Evolutionary conservation across 495 filamentous ascomycete genomes (phyloP).

Genomic region (Aspergillus sclerotiicarbonarius): DNA sequence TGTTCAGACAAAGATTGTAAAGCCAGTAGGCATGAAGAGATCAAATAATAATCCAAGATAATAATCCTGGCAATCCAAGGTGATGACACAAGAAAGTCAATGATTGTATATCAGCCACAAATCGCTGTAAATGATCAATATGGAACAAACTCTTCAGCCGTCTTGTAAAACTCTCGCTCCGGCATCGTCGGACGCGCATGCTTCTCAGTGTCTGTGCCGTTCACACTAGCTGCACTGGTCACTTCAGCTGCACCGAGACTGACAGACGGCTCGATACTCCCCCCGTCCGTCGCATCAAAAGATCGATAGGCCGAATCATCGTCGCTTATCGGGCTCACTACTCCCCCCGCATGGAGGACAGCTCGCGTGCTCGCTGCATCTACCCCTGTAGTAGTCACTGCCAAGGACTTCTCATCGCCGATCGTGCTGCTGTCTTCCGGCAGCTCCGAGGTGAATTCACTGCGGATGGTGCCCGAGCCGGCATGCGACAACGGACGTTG

Average conservation of each 20-base stretch:
- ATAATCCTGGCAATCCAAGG: neutral
- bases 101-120: neutral
- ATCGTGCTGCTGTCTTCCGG: conserved; percentile 32
- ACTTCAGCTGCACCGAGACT: neutral
- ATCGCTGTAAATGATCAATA: neutral
- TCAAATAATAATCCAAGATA: too few species aligned
- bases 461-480: conserved; percentile 32
- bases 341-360: conserved; percentile 31
- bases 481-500: conserved; percentile 27
- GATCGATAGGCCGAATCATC: conserved; percentile 26
- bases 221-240: neutral
- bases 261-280: conserved; percentile 4
- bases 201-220: neutral
- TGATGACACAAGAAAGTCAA: neutral
- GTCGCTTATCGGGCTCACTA: conserved; percentile 20
- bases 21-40: neutral
- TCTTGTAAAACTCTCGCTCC: conserved; percentile 18
- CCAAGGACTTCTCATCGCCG: conserved; percentile 31
- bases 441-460: conserved; percentile 32
- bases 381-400: conserved; percentile 17
- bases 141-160: conserved; percentile 1
- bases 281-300: conserved; percentile 22
- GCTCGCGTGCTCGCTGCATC: conserved; percentile 42
- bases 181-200: conserved; percentile 30
- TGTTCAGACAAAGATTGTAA: neutral